A percentile compares a stretch with the other conserved stretches of the same genome.
Evolutionary conservation across 306 rosid species (phyloP).

Genomic region (Inga oerstediana): DNA sequence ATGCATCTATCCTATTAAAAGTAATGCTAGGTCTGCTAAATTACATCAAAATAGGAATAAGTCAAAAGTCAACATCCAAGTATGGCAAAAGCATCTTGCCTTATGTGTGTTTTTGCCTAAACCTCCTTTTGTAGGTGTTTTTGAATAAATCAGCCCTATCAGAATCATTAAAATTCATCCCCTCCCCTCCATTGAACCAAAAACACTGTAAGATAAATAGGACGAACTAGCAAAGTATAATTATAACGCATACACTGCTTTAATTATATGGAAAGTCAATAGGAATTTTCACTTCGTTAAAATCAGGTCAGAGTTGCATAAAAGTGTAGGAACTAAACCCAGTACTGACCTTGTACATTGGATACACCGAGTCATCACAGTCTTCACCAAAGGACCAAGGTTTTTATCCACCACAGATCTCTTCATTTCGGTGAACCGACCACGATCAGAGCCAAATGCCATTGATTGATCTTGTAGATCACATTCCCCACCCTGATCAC

Average conservation of each 20-base stretch:
- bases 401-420: constrained; percentile 97
- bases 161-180: background rate
- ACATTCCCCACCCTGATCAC: constrained; percentile 99
- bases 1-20: too few relatives aligned
- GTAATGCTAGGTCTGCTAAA: too few relatives aligned
- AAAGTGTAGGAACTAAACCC: background rate
- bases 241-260: constrained; percentile 18
- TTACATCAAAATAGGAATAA: too few relatives aligned
- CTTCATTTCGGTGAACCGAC: constrained; percentile 95
- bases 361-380: constrained; percentile 98
- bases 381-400: constrained; percentile 97
- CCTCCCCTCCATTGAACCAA: background rate
- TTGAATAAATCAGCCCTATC: too few relatives aligned
- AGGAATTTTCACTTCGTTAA: background rate
- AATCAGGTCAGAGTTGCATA: constrained; percentile 12
- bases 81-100: too few relatives aligned
- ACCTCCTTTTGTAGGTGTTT: too few relatives aligned
- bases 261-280: constrained; percentile 8
- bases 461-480: constrained; percentile 99
- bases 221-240: background rate
- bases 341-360: constrained; percentile 86
- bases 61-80: too few relatives aligned
- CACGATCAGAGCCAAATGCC: constrained; percentile 99
- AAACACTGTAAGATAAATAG: background rate
- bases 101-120: too few relatives aligned